Base-by-base conservation (phyloP, 2,329 filamentous ascomycete species). In the Ophiocordyceps camponoti-saundersi region DNA sequence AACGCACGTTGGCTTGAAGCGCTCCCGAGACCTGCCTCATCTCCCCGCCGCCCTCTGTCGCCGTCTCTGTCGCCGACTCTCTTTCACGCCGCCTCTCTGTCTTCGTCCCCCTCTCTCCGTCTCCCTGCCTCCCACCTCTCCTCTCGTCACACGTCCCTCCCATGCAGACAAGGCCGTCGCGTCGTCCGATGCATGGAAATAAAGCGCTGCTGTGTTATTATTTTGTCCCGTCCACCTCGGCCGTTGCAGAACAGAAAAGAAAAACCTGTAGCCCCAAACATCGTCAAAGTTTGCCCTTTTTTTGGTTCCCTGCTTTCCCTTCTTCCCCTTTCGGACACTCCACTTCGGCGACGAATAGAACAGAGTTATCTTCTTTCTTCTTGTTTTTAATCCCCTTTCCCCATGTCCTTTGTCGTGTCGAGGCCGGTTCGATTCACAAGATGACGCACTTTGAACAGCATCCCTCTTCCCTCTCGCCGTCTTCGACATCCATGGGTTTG, bases 371-470 rank as follows among this genome's bases (percentile, higher is more conserved):
- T 34, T 11, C 11, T 3, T 34, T 34, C 16, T 34, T 34, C 32
- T 34, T 13, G 11, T 12, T 11, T 34, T 16, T 4, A 4, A 6
- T 34, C 11, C 32, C 32, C 32, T 3, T 11, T 34, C 11, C 32
- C 32, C 32, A 5, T 6, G 29, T 13, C 29, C 29, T 32, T 32
- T 13, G 29, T 32, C 36, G 32, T 30, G n/a, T n/a, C n/a, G n/a
- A n/a, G n/a, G n/a, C n/a, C n/a, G n/a, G n/a, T n/a, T n/a, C 41
- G 50, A 49, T 51, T 79, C 79, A 92, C 88, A 95, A 94, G 61
- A 95, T 75, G 62, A 85, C 74, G 66, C 88, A 95, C 67, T 84
- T 85, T 57, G 77, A 72, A 69, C 88, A 94, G 75, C 89, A 95
- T 54, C 87, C 84, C 41, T 76, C 70, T 60, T 82, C 77, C 57